phyloP scores from a whole-genome alignment of 768 basidiomycete genomes.

The Leucosporidium creatinivorum region DNA sequence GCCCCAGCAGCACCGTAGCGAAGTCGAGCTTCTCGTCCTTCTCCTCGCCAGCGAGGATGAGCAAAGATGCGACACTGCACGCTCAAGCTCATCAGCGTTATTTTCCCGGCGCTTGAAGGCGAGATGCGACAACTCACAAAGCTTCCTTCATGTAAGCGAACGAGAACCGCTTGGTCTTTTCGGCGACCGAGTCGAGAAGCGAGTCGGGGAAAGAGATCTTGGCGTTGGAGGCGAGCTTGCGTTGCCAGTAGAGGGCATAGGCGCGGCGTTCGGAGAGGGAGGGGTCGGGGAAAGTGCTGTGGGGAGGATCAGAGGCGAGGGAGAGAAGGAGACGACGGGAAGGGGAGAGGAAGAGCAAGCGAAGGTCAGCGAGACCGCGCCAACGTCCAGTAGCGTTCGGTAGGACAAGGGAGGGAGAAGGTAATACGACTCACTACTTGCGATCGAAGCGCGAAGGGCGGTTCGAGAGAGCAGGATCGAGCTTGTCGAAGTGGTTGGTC shows the following conservation, averaged over 20 bases:
- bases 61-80: neutral
- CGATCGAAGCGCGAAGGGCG: conserved; percentile 74
- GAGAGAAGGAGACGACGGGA: neutral
- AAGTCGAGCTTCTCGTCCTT: neutral
- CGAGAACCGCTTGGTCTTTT: conserved; percentile 60
- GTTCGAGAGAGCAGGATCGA: conserved; percentile 67
- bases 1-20: neutral
- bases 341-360: neutral
- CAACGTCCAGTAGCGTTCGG: no score
- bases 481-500: conserved; percentile 74
- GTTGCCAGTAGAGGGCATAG: conserved; percentile 73
- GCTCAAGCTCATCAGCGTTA: neutral
- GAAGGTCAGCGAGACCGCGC: neutral
- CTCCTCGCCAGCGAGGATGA: neutral
- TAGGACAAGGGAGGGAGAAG: no score
- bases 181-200: conserved; percentile 56
- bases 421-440: conserved; percentile 76
- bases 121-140: conserved; percentile 52
- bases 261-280: conserved; percentile 55
- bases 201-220: conserved; percentile 60
- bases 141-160: conserved; percentile 86
- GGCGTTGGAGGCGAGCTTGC: conserved; percentile 60
- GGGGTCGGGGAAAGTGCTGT: conserved; percentile 68
- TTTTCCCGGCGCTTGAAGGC: no score
- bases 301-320: conserved; percentile 7